Evolutionary conservation across 306 rosid species (phyloP), one percentile per base, ranked within the genome.

Genomic region (Mimosa pudica): DNA sequence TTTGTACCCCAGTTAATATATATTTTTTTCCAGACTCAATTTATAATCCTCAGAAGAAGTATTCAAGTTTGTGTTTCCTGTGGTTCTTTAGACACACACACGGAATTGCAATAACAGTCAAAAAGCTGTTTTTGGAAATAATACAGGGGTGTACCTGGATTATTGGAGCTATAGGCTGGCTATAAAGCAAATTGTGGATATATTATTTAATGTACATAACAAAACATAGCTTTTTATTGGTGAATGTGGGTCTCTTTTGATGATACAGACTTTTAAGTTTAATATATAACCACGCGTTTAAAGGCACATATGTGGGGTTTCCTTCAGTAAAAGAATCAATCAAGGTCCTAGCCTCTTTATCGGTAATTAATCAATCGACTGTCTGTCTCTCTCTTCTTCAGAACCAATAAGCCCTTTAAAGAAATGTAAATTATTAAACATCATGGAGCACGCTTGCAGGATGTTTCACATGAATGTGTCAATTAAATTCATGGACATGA

Each of bases 141-240:
- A 7, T 58, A 58, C 49, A 62, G 36, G 14, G 42, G 79, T 74
- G 75, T 79, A 11, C 33, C 10, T 67, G 84, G 76, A 71, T 71
- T 71, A 33, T 52, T 74, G 18, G 30, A n/a, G 52, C 30, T n/a
- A 9, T 20, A 6, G 24, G 61, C 30, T 10, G 55, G n/a, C 74
- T 66, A 42, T 17, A 51, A 51, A 49, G 36, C 62, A 46, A 54
- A 30, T 63, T 48, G 18, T 42, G 5, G 0, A 52, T 30, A n/a
- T 13, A 44, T 52, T 75, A 57, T 69, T 58, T 45, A 12, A 74
- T 33, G 61, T n/a, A 73, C 24, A 71, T 18, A 42, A 73, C 38
- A 60, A 60, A 60, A 60, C 30, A 71, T 8, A 42, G 74, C 74
- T 74, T 80, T 47, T 52, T 52, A 16, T 66, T 24, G 18, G 12